These are phyloP conservation scores for Phytopythium oedochilum DNA, from an alignment of 352 stramenopile genomes.

Conservation along the genomic window DNA sequence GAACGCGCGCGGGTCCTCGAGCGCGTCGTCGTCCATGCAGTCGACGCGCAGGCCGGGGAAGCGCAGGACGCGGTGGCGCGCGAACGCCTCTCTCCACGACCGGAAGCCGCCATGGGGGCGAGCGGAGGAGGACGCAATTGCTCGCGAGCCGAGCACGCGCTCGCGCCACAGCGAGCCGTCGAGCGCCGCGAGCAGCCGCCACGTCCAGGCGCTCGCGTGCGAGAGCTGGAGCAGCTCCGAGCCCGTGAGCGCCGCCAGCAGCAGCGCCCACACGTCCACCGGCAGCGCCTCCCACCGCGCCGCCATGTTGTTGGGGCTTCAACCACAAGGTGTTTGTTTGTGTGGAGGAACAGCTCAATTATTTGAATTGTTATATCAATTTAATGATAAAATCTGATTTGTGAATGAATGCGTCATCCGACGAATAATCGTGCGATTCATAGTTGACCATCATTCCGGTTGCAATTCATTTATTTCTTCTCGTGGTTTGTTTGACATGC, in stretches of 20 bases:
- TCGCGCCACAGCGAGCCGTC: constrained; percentile 3
- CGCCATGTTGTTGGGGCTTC: neutral
- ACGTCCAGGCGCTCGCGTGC: constrained; percentile 12
- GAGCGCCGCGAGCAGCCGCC: neutral
- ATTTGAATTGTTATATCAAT: too few species aligned
- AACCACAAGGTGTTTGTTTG: too few species aligned
- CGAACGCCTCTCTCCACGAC: constrained; percentile 1
- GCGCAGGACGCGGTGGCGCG: neutral
- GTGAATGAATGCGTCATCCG: too few species aligned
- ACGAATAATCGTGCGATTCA: too few species aligned
- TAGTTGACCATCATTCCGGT: too few species aligned
- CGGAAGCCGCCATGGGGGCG: neutral
- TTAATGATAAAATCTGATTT: too few species aligned
- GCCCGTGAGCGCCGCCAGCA: constrained; percentile 15
- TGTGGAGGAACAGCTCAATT: too few species aligned
- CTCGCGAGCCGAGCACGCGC: neutral
- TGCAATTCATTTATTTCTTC: too few species aligned
- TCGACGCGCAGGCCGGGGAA: neutral
- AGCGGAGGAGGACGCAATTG: too few species aligned
- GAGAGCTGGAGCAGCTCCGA: constrained; percentile 24
- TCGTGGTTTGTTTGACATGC: too few species aligned
- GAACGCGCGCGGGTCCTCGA: neutral
- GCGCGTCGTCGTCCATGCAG: neutral
- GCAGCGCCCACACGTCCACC: constrained; percentile 14
- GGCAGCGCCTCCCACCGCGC: constrained; percentile 8